Evolutionary conservation across 305 asterid species (phyloP).

Genomic region (Fraxinus angustifolia): DNA sequence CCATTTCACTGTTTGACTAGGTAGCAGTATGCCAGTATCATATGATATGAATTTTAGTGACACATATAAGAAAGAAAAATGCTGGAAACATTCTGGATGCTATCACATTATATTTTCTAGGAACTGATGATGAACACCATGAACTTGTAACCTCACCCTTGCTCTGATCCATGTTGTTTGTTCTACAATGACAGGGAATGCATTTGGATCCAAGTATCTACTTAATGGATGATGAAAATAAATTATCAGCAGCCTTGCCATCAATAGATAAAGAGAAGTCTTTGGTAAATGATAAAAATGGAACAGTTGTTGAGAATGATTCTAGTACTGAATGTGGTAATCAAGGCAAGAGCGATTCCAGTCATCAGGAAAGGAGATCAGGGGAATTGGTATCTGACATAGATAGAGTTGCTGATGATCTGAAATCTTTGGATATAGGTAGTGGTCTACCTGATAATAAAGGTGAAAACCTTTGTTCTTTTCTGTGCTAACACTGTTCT

Average conservation of each 20-base stretch:
- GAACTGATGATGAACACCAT: not conserved
- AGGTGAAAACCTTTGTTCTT: constrained; percentile 37
- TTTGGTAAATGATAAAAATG: constrained; percentile 35
- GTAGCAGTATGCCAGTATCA: not conserved
- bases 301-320: constrained; percentile 33
- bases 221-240: constrained; percentile 86
- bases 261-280: constrained; percentile 50
- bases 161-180: constrained; percentile 19
- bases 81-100: not conserved
- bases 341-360: constrained; percentile 26
- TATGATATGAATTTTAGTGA: not conserved
- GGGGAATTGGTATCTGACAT: constrained; percentile 36
- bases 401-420: constrained; percentile 45
- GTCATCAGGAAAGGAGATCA: constrained; percentile 25
- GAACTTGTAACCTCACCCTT: not conserved
- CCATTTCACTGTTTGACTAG: not conserved
- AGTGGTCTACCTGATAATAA: constrained; percentile 30
- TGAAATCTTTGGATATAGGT: constrained; percentile 47
- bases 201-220: constrained; percentile 98
- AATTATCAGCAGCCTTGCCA: constrained; percentile 39
- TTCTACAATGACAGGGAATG: constrained; percentile 62
- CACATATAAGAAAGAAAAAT: not conserved
- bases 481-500: constrained; percentile 5
- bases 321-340: constrained; percentile 24
- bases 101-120: not conserved